These are phyloP conservation scores for Endoconidiophora laricicola DNA, from an alignment of 2,329 filamentous ascomycete species.

Conservation along the genomic window DNA sequence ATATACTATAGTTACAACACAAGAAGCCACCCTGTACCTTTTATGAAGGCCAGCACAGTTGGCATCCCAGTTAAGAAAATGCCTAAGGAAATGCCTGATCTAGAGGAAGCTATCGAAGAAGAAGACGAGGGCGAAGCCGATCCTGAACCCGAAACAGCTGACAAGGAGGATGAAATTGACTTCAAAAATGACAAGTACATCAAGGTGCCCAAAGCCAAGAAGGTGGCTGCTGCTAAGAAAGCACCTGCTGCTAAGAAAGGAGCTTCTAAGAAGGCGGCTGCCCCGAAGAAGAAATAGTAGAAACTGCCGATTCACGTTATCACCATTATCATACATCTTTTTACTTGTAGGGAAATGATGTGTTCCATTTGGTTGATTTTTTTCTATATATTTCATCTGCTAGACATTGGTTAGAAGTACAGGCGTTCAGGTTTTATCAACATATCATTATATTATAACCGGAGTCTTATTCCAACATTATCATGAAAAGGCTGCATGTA, in stretches of 20 bases:
- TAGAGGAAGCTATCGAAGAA: conserved; percentile 92
- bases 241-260: conserved; percentile 27
- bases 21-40: conserved; percentile 75
- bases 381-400: not conserved
- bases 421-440: no score
- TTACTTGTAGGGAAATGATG: not conserved
- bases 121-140: conserved; percentile 58
- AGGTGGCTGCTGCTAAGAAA: conserved; percentile 28
- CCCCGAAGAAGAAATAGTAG: conserved; percentile 13
- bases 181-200: conserved; percentile 93
- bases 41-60: conserved; percentile 80
- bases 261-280: conserved; percentile 28
- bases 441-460: no score
- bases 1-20: conserved; percentile 53
- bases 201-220: conserved; percentile 65
- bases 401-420: not conserved
- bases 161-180: conserved; percentile 64
- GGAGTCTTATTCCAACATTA: no score
- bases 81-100: conserved; percentile 65
- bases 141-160: conserved; percentile 42
- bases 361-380: not conserved
- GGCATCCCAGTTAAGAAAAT: conserved; percentile 47
- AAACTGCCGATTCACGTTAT: not conserved
- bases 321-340: no score
- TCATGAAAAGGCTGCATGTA: no score